Conservation (phyloP, 2,329 filamentous ascomycete species). For the Stenocarpella maydis region DNA sequence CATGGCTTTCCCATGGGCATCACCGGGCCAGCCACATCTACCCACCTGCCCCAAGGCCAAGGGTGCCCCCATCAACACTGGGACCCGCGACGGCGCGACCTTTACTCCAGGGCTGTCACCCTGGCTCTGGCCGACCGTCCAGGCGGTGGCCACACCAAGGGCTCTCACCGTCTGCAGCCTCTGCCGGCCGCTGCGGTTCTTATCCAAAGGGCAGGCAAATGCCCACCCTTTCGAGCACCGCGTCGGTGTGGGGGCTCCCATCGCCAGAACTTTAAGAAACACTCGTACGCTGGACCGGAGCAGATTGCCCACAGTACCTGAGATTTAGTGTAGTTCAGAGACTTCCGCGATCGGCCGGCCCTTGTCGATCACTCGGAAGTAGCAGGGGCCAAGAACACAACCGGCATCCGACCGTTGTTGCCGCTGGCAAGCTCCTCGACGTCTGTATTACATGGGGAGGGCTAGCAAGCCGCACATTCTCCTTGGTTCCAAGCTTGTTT, state of each 20-base stretch:
- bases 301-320: conserved; percentile 1
- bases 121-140: background rate
- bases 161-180: background rate
- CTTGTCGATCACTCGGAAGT: conserved; percentile 19
- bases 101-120: background rate
- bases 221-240: background rate
- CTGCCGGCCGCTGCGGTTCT: conserved; percentile 2
- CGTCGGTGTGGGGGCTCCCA: conserved; percentile 13
- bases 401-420: conserved; percentile 16
- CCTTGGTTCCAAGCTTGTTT: conserved; percentile 33
- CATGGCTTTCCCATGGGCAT: conserved; percentile 17
- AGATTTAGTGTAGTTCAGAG: conserved; percentile 14
- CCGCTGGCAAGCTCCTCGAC: conserved; percentile 25
- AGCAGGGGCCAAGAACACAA: conserved; percentile 3
- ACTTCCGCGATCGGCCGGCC: background rate
- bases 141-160: background rate
- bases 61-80: conserved; percentile 4
- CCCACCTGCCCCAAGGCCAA: conserved; percentile 7
- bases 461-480: conserved; percentile 23
- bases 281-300: background rate
- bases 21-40: conserved; percentile 14
- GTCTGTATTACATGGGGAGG: conserved; percentile 27
- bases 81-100: conserved; percentile 12
- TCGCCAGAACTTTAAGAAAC: conserved; percentile 13
- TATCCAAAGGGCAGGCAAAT: conserved; percentile 29